phyloP scores from a whole-genome alignment of 106 monocot genomes.

The Chionographis japonica region DNA sequence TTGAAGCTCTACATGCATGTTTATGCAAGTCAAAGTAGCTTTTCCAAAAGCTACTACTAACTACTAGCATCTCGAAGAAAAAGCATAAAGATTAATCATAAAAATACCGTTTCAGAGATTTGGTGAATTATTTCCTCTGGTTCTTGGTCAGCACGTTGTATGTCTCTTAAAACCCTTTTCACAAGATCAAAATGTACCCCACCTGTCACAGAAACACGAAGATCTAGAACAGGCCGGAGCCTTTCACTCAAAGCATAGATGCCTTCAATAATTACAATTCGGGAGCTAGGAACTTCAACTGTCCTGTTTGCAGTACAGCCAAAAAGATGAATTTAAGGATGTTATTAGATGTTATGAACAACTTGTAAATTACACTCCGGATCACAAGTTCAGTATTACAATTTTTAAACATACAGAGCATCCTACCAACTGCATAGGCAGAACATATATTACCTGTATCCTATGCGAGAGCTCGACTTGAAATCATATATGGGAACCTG shows the following conservation, averaged over 20 bases:
- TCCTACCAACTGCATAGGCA: too few relatives aligned
- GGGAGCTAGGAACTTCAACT: conserved; percentile 81
- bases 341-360: background rate
- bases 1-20: too few relatives aligned
- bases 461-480: conserved; percentile 31
- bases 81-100: background rate
- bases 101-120: conserved; percentile 88
- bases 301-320: conserved; percentile 44
- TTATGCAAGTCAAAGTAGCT: background rate
- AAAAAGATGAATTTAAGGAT: background rate
- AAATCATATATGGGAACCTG: conserved; percentile 52
- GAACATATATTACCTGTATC: conserved; percentile 29
- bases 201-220: conserved; percentile 97
- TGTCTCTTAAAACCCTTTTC: conserved; percentile 94
- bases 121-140: conserved; percentile 99
- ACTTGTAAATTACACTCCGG: too few relatives aligned
- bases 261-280: conserved; percentile 93
- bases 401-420: too few relatives aligned
- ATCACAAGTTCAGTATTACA: too few relatives aligned
- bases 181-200: conserved; percentile 99
- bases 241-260: conserved; percentile 95
- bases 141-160: conserved; percentile 95
- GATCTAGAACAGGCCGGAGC: conserved; percentile 69
- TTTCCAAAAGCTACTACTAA: background rate
- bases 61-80: background rate